Evolutionary conservation across 1,284 basidiomycete genomes (phyloP).

Genomic region (Vanrija humicola): DNA sequence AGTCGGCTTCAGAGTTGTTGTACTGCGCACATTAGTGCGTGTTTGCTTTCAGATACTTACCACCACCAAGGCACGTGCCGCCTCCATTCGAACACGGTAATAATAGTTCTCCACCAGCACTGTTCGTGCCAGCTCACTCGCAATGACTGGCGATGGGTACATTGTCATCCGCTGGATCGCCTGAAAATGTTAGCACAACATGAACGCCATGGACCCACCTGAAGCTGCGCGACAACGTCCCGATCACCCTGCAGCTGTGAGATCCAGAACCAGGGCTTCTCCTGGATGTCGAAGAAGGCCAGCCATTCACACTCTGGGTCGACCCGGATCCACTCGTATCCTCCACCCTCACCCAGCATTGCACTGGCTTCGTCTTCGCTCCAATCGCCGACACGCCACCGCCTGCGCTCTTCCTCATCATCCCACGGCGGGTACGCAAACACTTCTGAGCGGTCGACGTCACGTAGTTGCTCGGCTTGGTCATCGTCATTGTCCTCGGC

Average conservation of each 20-base stretch:
- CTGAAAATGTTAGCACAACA: slow-evolving; percentile 49
- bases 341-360: slow-evolving; percentile 72
- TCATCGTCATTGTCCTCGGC: slow-evolving; percentile 84
- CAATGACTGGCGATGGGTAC: slow-evolving; percentile 81
- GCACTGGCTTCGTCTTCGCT: slow-evolving; percentile 90
- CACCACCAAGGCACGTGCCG: slow-evolving; percentile 75
- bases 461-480: slow-evolving; percentile 72
- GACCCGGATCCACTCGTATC: slow-evolving; percentile 98
- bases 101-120: slow-evolving; percentile 95
- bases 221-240: slow-evolving; percentile 96
- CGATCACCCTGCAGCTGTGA: slow-evolving; percentile 92
- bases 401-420: slow-evolving; percentile 74
- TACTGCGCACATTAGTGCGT: slow-evolving; percentile 22
- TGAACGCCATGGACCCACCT: slow-evolving; percentile 57
- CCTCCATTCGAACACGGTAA: slow-evolving; percentile 94
- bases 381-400: slow-evolving; percentile 98
- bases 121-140: slow-evolving; percentile 85
- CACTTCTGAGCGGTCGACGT: slow-evolving; percentile 72
- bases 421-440: slow-evolving; percentile 98
- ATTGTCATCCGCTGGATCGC: slow-evolving; percentile 77
- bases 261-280: slow-evolving; percentile 99
- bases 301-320: slow-evolving; percentile 99
- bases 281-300: slow-evolving; percentile 82
- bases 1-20: slow-evolving; percentile 36
- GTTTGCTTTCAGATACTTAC: slow-evolving; percentile 54